Conservation (phyloP, 768 basidiomycete genomes). For the Leccinum imitatum region DNA sequence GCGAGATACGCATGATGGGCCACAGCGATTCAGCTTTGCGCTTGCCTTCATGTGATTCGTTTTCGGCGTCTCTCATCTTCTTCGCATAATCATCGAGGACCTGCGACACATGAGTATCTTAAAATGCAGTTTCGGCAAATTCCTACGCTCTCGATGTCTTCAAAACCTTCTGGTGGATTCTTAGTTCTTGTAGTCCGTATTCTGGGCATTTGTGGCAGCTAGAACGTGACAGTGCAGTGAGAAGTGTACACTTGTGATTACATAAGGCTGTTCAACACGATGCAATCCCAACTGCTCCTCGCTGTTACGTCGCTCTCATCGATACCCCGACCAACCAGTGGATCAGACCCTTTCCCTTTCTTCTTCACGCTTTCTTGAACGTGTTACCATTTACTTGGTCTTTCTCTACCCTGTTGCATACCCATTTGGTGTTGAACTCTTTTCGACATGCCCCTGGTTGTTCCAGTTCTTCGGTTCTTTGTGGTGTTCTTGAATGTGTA, state of each 20-base stretch:
- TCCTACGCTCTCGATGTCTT: conserved; percentile 83
- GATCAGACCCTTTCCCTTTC: conserved; percentile 8
- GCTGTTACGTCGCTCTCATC: conserved; percentile 14
- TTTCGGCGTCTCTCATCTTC: conserved; percentile 99
- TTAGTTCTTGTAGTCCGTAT: conserved; percentile 92
- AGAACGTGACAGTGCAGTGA: neutral
- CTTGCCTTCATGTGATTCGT: conserved; percentile 98
- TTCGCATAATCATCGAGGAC: conserved; percentile 97
- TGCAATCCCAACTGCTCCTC: neutral
- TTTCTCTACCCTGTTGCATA: conserved; percentile 8
- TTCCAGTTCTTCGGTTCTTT: conserved; percentile 62
- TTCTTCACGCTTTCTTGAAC: conserved; percentile 3
- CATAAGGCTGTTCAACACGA: conserved; percentile 20
- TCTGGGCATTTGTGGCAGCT: conserved; percentile 69
- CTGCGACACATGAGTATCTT: conserved; percentile 38
- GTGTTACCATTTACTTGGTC: neutral
- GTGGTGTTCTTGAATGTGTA: conserved; percentile 80
- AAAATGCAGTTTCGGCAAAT: neutral
- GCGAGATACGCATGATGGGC: conserved; percentile 98
- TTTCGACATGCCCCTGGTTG: conserved; percentile 61
- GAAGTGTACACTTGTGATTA: conserved; percentile 13
- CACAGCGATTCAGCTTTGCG: conserved; percentile 90
- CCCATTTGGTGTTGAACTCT: conserved; percentile 6
- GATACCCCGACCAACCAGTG: conserved; percentile 13
- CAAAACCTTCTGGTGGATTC: conserved; percentile 91